These are phyloP conservation scores for Rhododendron molle DNA, from an alignment of 148 eudicot species.

Conservation along the genomic window DNA sequence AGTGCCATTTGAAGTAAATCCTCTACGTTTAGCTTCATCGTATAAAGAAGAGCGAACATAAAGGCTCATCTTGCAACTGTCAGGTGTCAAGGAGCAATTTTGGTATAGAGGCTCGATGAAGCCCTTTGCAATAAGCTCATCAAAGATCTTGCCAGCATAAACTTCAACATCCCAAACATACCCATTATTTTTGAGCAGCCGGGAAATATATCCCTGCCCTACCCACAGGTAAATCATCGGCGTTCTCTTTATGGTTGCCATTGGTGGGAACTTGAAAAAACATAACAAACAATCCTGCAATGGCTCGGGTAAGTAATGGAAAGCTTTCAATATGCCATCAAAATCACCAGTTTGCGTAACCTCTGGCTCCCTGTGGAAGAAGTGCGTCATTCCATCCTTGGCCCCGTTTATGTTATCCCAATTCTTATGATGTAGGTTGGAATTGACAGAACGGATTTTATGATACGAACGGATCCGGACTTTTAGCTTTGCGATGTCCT, in stretches of 20 bases:
- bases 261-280: not conserved
- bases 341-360: not conserved
- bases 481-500: not conserved
- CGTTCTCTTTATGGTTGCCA: not conserved
- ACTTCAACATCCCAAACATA: too few relatives aligned
- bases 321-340: not conserved
- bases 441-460: not conserved
- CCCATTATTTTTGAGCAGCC: too few relatives aligned
- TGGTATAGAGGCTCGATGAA: slow-evolving; percentile 17
- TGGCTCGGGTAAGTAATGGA: not conserved
- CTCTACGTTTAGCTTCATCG: not conserved
- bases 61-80: not conserved
- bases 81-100: slow-evolving; percentile 4
- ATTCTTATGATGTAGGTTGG: not conserved
- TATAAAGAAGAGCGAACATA: not conserved
- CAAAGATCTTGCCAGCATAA: too few relatives aligned
- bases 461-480: not conserved
- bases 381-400: not conserved
- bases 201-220: not conserved
- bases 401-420: not conserved
- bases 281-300: not conserved
- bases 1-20: not conserved
- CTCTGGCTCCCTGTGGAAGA: not conserved
- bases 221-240: not conserved
- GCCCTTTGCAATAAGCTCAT: slow-evolving; percentile 3